These are phyloP conservation scores for Phytopythium kandeliae DNA, from an alignment of 352 stramenopile species.

Conservation along the genomic window DNA sequence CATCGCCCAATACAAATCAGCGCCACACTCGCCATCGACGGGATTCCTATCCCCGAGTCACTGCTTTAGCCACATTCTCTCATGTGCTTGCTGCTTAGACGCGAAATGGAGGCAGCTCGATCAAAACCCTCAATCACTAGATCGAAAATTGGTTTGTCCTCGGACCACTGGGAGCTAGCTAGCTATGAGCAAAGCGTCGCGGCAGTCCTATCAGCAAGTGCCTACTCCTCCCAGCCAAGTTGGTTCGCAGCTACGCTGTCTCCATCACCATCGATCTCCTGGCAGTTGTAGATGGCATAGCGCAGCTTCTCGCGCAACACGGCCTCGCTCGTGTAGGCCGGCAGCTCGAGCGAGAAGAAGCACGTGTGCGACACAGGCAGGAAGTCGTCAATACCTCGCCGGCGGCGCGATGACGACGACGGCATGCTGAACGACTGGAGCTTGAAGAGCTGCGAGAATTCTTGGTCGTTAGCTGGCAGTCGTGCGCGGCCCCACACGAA, in stretches of 20 bases:
- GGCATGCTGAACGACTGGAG: conserved; percentile 75
- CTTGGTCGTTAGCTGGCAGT: conserved; percentile 66
- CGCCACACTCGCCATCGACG: too few relatives aligned
- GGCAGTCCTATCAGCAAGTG: too few relatives aligned
- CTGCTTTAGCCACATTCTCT: too few relatives aligned
- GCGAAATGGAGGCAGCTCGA: too few relatives aligned
- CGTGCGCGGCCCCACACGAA: conserved; percentile 92
- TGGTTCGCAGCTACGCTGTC: conserved; percentile 79
- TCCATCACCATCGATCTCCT: conserved; percentile 89
- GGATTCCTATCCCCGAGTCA: too few relatives aligned
- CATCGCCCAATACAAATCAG: too few relatives aligned
- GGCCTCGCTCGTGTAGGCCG: conserved; percentile 87
- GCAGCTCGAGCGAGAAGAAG: conserved; percentile 97
- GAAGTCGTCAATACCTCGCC: conserved; percentile 63
- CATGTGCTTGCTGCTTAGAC: too few relatives aligned
- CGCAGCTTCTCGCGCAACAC: conserved; percentile 75
- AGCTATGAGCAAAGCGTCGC: too few relatives aligned
- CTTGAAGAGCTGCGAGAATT: conserved; percentile 91
- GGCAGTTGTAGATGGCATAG: conserved; percentile 93
- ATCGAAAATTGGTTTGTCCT: too few relatives aligned
- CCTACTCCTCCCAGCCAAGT: conserved; percentile 73
- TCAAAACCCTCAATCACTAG: too few relatives aligned
- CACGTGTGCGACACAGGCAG: conserved; percentile 98
- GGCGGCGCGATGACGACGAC: neutral
- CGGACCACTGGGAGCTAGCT: too few relatives aligned